Conservation (phyloP, 345 rosid species). For the Salix caprea region DNA sequence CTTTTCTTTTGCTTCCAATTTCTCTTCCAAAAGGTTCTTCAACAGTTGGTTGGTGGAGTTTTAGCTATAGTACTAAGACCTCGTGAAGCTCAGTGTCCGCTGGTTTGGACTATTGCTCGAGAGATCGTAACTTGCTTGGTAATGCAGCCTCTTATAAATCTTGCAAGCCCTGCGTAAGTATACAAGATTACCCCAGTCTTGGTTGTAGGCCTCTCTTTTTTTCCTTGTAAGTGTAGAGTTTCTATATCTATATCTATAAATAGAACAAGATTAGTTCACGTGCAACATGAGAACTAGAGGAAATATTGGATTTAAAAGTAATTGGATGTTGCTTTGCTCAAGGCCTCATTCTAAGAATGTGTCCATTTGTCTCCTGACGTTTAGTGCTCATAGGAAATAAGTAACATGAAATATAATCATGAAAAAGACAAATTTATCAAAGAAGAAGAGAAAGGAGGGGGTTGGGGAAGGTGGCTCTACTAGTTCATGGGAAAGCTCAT, state of each 20-base stretch:
- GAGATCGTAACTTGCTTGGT: conserved; percentile 96
- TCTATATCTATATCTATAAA: not conserved
- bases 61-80: conserved; percentile 75
- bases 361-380: not conserved
- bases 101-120: conserved; percentile 85
- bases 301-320: not conserved
- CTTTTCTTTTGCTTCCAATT: conserved; percentile 4
- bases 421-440: not conserved
- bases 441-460: not conserved
- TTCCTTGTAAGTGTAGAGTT: not conserved
- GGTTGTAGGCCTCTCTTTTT: not conserved
- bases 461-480: not conserved
- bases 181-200: not conserved
- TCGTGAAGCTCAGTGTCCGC: conserved; percentile 88
- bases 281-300: not conserved
- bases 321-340: not conserved
- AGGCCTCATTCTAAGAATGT: not conserved
- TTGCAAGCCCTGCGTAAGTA: conserved; percentile 83
- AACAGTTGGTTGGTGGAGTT: conserved; percentile 74
- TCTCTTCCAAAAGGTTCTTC: conserved; percentile 57
- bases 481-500: not conserved
- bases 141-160: conserved; percentile 77
- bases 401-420: not conserved
- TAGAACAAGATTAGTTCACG: not conserved
- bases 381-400: not conserved